These are phyloP conservation scores for Aristolochia californica DNA, from an alignment of 164 flowering plant genomes.

Conservation along the genomic window DNA sequence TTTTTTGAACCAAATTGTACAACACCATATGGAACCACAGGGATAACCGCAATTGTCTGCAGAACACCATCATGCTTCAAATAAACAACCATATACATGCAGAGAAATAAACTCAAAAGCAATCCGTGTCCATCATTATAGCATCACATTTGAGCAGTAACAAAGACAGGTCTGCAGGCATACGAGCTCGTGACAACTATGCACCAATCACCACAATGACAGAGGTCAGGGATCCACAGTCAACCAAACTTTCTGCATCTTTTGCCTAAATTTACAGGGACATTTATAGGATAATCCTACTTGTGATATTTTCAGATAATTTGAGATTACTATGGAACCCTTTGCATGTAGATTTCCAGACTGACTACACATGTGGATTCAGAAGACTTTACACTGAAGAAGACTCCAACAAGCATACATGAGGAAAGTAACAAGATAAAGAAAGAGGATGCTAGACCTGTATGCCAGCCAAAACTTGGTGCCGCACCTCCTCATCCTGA, in stretches of 20 bases:
- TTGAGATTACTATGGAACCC: too few relatives aligned
- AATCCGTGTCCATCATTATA: not conserved
- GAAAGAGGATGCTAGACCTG: constrained; percentile 33
- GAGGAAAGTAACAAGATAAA: not conserved
- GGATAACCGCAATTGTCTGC: constrained; percentile 86
- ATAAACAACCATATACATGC: not conserved
- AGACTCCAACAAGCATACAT: not conserved
- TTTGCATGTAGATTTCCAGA: too few relatives aligned
- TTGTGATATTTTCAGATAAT: too few relatives aligned
- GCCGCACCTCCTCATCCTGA: constrained; percentile 28
- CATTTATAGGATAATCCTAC: too few relatives aligned
- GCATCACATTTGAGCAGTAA: too few relatives aligned
- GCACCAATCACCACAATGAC: too few relatives aligned
- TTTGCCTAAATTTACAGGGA: too few relatives aligned
- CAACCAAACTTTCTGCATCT: too few relatives aligned
- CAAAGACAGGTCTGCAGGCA: too few relatives aligned
- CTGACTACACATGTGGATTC: too few relatives aligned
- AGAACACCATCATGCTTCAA: constrained; percentile 3
- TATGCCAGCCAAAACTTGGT: constrained; percentile 76
- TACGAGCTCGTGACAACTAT: too few relatives aligned
- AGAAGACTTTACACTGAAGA: not conserved
- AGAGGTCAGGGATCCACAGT: too few relatives aligned
- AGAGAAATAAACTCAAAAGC: not conserved
- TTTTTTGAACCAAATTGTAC: constrained; percentile 70
- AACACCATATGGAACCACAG: constrained; percentile 80